phyloP scores from a whole-genome alignment of 306 rosid genomes.

The Boehmeria nivea region DNA sequence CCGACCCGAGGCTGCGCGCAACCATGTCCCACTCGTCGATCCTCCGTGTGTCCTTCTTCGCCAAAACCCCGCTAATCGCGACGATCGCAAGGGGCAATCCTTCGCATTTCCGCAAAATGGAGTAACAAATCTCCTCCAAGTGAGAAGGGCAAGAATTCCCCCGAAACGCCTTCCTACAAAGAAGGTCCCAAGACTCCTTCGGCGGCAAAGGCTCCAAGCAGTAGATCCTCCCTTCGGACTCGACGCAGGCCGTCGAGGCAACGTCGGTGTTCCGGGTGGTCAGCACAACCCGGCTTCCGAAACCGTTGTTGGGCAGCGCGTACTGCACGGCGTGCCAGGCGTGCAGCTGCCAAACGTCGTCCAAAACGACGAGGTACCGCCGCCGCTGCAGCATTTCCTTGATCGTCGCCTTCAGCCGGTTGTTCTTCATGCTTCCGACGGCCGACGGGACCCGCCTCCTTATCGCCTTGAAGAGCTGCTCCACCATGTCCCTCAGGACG shows the following conservation, averaged over 20 bases:
- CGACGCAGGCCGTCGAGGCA: slow-evolving; percentile 34
- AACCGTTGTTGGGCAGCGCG: slow-evolving; percentile 46
- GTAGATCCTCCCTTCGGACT: slow-evolving; percentile 35
- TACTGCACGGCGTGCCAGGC: slow-evolving; percentile 61
- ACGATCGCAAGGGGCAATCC: slow-evolving; percentile 82
- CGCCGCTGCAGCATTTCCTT: slow-evolving; percentile 42
- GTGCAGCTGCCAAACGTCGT: slow-evolving; percentile 49
- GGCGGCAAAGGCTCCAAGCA: slow-evolving; percentile 40
- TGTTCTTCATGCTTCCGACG: slow-evolving; percentile 31
- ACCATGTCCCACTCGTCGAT: slow-evolving; percentile 63
- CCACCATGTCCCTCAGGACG: slow-evolving; percentile 50
- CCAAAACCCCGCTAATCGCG: slow-evolving; percentile 61
- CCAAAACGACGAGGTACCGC: slow-evolving; percentile 53
- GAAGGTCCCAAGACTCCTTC: slow-evolving; percentile 51
- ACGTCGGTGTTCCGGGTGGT: slow-evolving; percentile 53
- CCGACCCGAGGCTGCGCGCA: slow-evolving; percentile 36
- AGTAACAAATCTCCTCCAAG: slow-evolving; percentile 37
- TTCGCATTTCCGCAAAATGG: slow-evolving; percentile 47
- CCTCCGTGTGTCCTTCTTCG: slow-evolving; percentile 46
- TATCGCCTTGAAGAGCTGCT: slow-evolving; percentile 28
- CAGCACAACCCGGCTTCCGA: slow-evolving; percentile 55
- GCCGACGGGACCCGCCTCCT: slow-evolving; percentile 38
- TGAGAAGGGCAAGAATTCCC: slow-evolving; percentile 43
- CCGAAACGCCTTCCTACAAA: slow-evolving; percentile 47
- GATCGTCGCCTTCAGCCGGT: slow-evolving; percentile 36